Percentiles rank a stretch among this genome's conserved stretches.
Evolutionary conservation across 2,329 filamentous ascomycete genomes (phyloP).

Genomic region (Onygenales sp.): DNA sequence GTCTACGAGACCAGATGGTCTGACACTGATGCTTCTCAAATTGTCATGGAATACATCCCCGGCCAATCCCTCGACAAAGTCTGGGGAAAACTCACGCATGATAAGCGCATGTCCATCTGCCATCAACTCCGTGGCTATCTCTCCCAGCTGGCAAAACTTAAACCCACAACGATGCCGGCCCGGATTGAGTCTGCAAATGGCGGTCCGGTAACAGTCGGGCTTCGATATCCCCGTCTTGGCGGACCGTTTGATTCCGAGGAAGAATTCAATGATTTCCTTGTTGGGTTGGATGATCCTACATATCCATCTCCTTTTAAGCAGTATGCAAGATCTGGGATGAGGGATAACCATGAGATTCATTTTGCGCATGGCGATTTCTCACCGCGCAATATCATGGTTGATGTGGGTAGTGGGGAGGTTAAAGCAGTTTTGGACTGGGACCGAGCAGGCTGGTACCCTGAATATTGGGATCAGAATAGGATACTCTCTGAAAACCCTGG

Average conservation of each 20-base stretch:
- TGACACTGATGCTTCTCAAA: not conserved
- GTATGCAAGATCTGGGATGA: not conserved
- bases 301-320: not conserved
- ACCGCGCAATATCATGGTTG: constrained; percentile 13
- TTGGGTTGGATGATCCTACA: not conserved
- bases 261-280: constrained; percentile 7
- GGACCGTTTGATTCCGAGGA: constrained; percentile 5
- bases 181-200: constrained; percentile 2
- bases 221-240: not conserved
- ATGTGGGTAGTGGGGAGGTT: constrained; percentile 4
- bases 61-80: constrained; percentile 5
- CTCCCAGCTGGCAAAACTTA: constrained; percentile 3
- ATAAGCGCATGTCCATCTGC: constrained; percentile 3
- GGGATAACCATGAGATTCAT: constrained; percentile 5
- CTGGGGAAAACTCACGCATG: constrained; percentile 3
- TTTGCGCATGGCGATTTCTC: constrained; percentile 14
- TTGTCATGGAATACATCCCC: constrained; percentile 2
- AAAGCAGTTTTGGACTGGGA: constrained; percentile 13
- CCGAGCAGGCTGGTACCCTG: constrained; percentile 9
- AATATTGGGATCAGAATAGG: not conserved
- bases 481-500: not conserved
- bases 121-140: constrained; percentile 6
- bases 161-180: not conserved
- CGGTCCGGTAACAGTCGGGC: not conserved
- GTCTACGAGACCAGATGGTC: not conserved